These are phyloP conservation scores for Pisolithus microcarpus DNA, from an alignment of 768 basidiomycete species.

Conservation along the genomic window DNA sequence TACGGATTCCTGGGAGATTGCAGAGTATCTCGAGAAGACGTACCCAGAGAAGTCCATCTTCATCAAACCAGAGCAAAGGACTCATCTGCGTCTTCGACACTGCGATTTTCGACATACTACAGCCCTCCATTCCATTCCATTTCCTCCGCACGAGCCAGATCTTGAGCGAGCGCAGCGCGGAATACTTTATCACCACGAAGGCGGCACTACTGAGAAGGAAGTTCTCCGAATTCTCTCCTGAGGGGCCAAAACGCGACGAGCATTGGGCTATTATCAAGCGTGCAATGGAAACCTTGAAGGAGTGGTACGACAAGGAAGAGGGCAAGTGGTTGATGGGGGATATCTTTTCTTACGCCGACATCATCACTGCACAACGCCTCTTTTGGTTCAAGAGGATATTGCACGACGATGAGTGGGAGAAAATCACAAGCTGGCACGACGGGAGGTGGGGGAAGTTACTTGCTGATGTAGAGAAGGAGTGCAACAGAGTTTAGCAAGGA, in stretches of 20 bases:
- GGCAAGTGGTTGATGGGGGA: constrained; percentile 27
- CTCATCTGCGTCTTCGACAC: constrained; percentile 19
- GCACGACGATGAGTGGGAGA: constrained; percentile 21
- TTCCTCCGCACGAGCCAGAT: constrained; percentile 18
- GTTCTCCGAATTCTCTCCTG: constrained; percentile 35
- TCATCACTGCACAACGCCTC: constrained; percentile 14
- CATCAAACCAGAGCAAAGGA: constrained; percentile 14
- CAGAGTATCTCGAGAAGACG: constrained; percentile 29
- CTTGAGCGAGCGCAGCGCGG: constrained; percentile 29
- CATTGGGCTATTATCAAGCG: constrained; percentile 21
- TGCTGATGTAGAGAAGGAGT: constrained; percentile 20
- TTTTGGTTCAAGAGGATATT: constrained; percentile 15
- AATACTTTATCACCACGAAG: constrained; percentile 33
- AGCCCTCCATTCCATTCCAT: constrained; percentile 7
- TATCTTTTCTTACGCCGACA: constrained; percentile 26
- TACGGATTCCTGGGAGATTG: constrained; percentile 27
- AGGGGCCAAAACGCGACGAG: constrained; percentile 25
- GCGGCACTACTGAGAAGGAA: constrained; percentile 25
- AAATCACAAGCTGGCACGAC: constrained; percentile 17
- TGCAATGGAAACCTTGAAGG: constrained; percentile 5
- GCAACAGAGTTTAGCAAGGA: constrained; percentile 7
- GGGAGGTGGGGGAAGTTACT: constrained; percentile 22
- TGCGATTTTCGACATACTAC: neutral
- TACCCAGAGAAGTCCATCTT: constrained; percentile 28
- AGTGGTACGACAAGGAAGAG: constrained; percentile 15